phyloP scores from a whole-genome alignment of 257 asterid genomes.

The Jaltomata sinuosa region DNA sequence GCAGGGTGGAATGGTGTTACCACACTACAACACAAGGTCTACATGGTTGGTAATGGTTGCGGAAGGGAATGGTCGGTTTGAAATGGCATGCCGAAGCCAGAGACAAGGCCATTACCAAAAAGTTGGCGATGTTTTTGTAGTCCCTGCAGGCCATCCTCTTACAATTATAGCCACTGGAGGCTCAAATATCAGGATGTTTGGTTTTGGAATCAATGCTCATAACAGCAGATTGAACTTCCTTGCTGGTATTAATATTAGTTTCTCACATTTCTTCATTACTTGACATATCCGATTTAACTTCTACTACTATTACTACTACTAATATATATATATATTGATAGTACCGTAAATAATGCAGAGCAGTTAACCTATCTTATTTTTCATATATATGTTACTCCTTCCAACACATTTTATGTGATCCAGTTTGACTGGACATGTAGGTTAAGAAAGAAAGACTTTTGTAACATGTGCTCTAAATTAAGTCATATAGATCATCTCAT shows the following conservation, averaged over 20 bases:
- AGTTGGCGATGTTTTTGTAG: slow-evolving; percentile 27
- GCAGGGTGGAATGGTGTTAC: slow-evolving; percentile 45
- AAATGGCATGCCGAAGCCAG: slow-evolving; percentile 36
- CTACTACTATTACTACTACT: too few relatives aligned
- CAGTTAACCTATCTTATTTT: too few relatives aligned
- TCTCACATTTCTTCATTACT: background rate
- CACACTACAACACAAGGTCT: slow-evolving; percentile 31
- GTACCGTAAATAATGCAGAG: too few relatives aligned
- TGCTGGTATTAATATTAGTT: slow-evolving; percentile 15
- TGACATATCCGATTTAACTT: too few relatives aligned
- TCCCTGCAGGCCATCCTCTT: slow-evolving; percentile 39
- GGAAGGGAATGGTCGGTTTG: slow-evolving; percentile 27
- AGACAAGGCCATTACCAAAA: slow-evolving; percentile 7
- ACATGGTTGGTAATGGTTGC: slow-evolving; percentile 20
- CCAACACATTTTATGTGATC: too few relatives aligned
- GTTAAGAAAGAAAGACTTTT: too few relatives aligned
- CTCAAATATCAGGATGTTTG: slow-evolving; percentile 18
- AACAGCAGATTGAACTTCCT: slow-evolving; percentile 17
- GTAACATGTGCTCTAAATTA: too few relatives aligned
- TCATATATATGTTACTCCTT: too few relatives aligned
- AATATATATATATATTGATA: too few relatives aligned
- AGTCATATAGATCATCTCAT: too few relatives aligned
- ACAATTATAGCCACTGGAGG: slow-evolving; percentile 23
- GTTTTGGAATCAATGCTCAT: slow-evolving; percentile 28
- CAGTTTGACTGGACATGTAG: too few relatives aligned